phyloP scores from a whole-genome alignment of 306 rosid species.

The Nissolia schottii region DNA sequence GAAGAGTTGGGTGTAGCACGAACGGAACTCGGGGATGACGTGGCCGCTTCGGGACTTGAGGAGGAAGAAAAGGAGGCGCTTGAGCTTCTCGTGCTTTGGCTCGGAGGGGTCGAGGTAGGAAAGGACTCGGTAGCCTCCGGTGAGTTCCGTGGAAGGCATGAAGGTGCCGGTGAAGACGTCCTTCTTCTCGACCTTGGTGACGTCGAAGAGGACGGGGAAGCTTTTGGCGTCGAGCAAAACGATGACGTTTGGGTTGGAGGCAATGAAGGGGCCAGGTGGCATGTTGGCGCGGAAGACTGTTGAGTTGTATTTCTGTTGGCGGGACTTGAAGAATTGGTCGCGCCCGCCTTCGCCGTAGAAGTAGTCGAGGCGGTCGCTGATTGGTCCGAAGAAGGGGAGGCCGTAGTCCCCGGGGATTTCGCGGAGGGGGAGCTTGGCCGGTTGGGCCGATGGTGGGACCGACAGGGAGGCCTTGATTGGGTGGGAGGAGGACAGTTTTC shows the following conservation, averaged over 20 bases:
- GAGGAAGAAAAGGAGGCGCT: constrained; percentile 58
- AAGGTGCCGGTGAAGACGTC: constrained; percentile 82
- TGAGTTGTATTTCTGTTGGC: constrained; percentile 53
- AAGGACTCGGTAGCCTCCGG: constrained; percentile 84
- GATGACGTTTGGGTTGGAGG: constrained; percentile 55
- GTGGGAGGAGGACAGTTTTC: too few relatives aligned
- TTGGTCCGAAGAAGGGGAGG: constrained; percentile 60
- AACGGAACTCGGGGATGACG: constrained; percentile 66
- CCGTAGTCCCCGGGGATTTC: constrained; percentile 77
- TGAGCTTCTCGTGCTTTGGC: constrained; percentile 62
- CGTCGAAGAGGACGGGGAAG: constrained; percentile 77
- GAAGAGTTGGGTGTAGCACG: constrained; percentile 49
- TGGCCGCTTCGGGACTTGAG: constrained; percentile 51
- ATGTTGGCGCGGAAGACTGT: constrained; percentile 79
- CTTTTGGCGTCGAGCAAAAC: constrained; percentile 77
- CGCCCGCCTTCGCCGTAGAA: constrained; percentile 85
- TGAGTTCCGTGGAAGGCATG: constrained; percentile 77
- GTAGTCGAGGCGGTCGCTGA: constrained; percentile 64
- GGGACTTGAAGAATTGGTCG: constrained; percentile 56
- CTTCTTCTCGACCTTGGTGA: constrained; percentile 63
- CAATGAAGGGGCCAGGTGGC: constrained; percentile 83
- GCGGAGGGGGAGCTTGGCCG: constrained; percentile 41
- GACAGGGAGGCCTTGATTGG: constrained; percentile 41
- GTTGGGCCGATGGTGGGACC: constrained; percentile 15
- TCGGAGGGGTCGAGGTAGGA: constrained; percentile 93